These are phyloP conservation scores for Sarocladium oryzae DNA, from an alignment of 2,329 filamentous ascomycete species.

Conservation along the genomic window DNA sequence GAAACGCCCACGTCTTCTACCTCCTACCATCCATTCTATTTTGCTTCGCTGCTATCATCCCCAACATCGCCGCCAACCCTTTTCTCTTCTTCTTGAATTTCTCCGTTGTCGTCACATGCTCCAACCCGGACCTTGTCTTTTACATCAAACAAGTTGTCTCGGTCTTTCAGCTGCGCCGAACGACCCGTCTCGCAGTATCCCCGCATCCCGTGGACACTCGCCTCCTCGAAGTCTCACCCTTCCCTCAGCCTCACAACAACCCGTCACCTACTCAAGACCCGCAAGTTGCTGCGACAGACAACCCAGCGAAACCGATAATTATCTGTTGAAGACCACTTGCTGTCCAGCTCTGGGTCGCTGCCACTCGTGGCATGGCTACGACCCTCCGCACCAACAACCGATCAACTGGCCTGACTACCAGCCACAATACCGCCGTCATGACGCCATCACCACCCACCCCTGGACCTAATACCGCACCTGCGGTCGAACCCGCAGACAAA, in stretches of 20 bases:
- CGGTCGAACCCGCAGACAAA: constrained; percentile 15
- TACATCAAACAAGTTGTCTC: constrained; percentile 3
- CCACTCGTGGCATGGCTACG: constrained; percentile 34
- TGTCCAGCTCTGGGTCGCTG: background rate
- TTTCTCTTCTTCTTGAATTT: background rate
- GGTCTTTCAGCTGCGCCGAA: constrained; percentile 2
- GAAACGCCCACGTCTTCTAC: background rate
- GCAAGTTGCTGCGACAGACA: background rate
- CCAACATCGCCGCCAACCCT: background rate
- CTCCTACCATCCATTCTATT: background rate
- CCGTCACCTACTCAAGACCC: background rate
- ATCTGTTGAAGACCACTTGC: background rate
- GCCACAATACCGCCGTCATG: constrained; percentile 21
- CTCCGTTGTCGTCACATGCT: background rate
- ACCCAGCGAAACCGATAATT: background rate
- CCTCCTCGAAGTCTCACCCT: constrained; percentile 7
- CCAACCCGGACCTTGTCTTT: background rate
- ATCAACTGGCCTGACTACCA: constrained; percentile 24
- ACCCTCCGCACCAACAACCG: constrained; percentile 39
- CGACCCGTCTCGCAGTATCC: background rate
- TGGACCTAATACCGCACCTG: constrained; percentile 29
- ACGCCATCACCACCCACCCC: constrained; percentile 28
- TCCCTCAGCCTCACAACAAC: background rate
- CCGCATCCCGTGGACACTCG: constrained; percentile 5
- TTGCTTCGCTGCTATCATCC: background rate